These are phyloP conservation scores for Lasiodiplodia citricola DNA, from an alignment of 2,329 filamentous ascomycete species.

Conservation along the genomic window DNA sequence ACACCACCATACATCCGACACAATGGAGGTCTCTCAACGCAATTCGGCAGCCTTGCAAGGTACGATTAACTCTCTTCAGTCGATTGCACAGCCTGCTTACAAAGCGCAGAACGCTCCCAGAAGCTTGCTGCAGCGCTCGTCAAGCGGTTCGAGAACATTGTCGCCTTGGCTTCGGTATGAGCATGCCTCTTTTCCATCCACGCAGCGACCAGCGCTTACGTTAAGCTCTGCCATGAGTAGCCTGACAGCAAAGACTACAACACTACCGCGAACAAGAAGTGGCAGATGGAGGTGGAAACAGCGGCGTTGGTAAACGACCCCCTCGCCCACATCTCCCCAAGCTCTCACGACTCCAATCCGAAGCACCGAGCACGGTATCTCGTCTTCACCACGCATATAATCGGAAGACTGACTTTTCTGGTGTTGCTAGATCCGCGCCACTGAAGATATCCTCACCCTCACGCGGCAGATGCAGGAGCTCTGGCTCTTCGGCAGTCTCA, in stretches of 20 bases:
- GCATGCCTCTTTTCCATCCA: too few species aligned
- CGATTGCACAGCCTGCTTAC: neutral
- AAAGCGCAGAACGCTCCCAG: conserved; percentile 45
- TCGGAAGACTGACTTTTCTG: too few species aligned
- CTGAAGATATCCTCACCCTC: conserved; percentile 66
- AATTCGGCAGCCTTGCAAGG: conserved; percentile 49
- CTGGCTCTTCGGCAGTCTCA: conserved; percentile 69
- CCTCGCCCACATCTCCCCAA: neutral
- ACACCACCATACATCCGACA: neutral
- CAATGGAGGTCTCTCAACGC: conserved; percentile 49
- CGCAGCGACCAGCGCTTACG: neutral
- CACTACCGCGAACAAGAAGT: conserved; percentile 61
- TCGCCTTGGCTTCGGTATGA: conserved; percentile 57
- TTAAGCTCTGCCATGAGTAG: conserved; percentile 36
- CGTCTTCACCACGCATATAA: too few species aligned
- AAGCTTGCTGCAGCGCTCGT: conserved; percentile 49
- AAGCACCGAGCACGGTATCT: too few species aligned
- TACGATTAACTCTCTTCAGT: conserved; percentile 28
- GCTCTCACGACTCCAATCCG: too few species aligned
- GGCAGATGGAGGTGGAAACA: conserved; percentile 64
- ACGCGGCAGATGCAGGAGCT: conserved; percentile 69
- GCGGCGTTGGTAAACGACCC: conserved; percentile 59
- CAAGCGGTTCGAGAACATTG: conserved; percentile 61
- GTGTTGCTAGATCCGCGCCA: conserved; percentile 57
- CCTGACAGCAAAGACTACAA: conserved; percentile 59